These are phyloP conservation scores for Lactarius quietus DNA, from an alignment of 768 basidiomycete genomes.

Conservation along the genomic window DNA sequence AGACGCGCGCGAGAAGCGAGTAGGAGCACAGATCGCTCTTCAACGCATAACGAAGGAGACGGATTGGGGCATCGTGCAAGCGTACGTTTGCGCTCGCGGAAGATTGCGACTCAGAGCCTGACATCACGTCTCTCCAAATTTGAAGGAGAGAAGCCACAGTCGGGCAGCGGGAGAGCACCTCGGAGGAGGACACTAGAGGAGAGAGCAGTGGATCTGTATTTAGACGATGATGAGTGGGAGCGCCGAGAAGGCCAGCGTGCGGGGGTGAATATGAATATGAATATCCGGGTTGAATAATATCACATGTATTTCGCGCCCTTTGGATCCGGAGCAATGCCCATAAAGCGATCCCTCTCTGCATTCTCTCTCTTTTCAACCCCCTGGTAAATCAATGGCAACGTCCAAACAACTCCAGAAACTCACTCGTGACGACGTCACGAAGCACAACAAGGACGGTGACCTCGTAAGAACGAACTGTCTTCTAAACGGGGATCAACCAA, in stretches of 20 bases:
- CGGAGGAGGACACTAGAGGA: constrained; percentile 36
- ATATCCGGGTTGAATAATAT: constrained; percentile 25
- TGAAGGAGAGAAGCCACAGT: constrained; percentile 29
- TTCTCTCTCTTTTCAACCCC: neutral
- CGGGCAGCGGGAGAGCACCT: constrained; percentile 17
- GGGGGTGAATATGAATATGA: no score
- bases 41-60: constrained; percentile 66
- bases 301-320: neutral
- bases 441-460: constrained; percentile 79
- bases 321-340: neutral
- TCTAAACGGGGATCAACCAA: neutral
- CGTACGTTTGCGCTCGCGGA: constrained; percentile 70
- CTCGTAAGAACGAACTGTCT: constrained; percentile 45
- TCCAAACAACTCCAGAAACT: constrained; percentile 42
- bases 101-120: constrained; percentile 28
- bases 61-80: constrained; percentile 62
- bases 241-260: no score
- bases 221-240: constrained; percentile 74
- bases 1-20: constrained; percentile 44
- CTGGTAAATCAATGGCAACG: constrained; percentile 26
- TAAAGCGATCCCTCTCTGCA: neutral
- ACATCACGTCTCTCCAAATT: constrained; percentile 3
- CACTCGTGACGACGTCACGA: constrained; percentile 67
- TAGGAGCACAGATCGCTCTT: constrained; percentile 56
- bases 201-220: constrained; percentile 53